Evolutionary conservation across 495 filamentous ascomycete genomes (phyloP).

Genomic region (Penicillium diatomitis): DNA sequence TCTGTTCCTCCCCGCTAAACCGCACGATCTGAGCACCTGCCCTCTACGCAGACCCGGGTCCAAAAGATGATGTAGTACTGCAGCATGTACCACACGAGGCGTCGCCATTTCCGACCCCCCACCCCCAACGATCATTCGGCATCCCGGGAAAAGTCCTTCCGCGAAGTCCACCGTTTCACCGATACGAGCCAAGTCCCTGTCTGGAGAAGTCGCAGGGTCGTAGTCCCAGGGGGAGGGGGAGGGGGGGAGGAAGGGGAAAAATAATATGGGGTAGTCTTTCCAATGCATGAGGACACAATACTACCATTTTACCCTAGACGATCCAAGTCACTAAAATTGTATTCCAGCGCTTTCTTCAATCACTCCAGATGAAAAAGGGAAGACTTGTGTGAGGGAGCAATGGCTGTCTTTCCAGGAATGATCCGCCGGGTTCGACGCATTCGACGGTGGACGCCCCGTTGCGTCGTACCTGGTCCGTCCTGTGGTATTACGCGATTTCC

Average conservation of each 20-base stretch:
- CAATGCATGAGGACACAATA: background rate
- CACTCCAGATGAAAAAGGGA: no score
- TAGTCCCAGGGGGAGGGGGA: no score
- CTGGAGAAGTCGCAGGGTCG: slow-evolving; percentile 4
- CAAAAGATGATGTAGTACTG: slow-evolving; percentile 4
- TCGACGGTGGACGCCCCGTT: slow-evolving; percentile 3
- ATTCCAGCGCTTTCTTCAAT: no score
- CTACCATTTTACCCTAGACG: no score
- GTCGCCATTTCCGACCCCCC: no score
- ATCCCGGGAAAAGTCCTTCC: slow-evolving; percentile 6
- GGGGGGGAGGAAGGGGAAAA: no score
- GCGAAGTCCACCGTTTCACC: no score
- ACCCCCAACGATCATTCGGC: slow-evolving; percentile 10
- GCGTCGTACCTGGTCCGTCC: slow-evolving; percentile 4
- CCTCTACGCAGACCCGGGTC: background rate
- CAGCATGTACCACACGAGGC: background rate
- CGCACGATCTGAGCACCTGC: no score
- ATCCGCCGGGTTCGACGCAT: slow-evolving; percentile 6
- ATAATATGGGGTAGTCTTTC: background rate
- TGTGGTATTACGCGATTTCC: slow-evolving; percentile 1
- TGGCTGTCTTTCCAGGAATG: slow-evolving; percentile 6
- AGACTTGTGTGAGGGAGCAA: background rate
- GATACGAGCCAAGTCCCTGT: background rate
- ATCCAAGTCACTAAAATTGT: no score
- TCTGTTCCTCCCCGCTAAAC: no score